Base-by-base conservation (phyloP, 202 grass and related monocot species). In the Setaria italica region DNA sequence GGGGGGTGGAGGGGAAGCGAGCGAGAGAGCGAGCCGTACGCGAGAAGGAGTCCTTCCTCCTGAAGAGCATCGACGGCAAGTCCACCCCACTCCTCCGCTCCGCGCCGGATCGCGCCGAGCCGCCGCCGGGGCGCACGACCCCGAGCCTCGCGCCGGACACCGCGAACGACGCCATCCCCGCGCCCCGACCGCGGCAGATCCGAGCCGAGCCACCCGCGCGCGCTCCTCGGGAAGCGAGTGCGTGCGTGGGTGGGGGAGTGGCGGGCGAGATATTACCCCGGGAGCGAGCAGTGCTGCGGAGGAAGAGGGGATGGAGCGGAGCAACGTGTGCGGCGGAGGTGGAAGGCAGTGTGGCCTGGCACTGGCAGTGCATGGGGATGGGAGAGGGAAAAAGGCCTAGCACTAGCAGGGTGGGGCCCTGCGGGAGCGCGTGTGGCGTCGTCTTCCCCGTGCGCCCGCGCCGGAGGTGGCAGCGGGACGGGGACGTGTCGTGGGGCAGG, bases 301-400 rank as follows among this genome's bases (percentile, higher is more conserved):
- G 9, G 7, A 21, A 12, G 11, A 1, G 55, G 2, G 11, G 0
- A 0, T 3, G 79, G 47, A 75, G 21, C 39, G 80, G 25, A 57
- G 85, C 80, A 85, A 91, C 89, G 81, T 88, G 85, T 88, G 89
- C 89, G 89, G 85, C 76, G 85, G 89, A 76, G 84, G 84, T 20
- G 72, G 48, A 76, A 54, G 72, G 79, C 72, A 30, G 67, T 25
- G 74, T 81, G 73, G 85, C 59, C 59, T 4, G 56, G 45, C 13
- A 53, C 12, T 4, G 67, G 30, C 39, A 32, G 76, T 90, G 89
- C 81, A 87, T 87, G 80, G 89, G 89, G 85, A 84, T 80, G 62
- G 58, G 62, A 46, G 72, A 12, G 13, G 12, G 47, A 30, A 51
- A 47, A 59, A 45, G 12, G 14, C 8, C 17, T 46, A 66, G 56